Base-by-base conservation (phyloP, 129 eudicot species). In the Helianthus tuberosus region DNA sequence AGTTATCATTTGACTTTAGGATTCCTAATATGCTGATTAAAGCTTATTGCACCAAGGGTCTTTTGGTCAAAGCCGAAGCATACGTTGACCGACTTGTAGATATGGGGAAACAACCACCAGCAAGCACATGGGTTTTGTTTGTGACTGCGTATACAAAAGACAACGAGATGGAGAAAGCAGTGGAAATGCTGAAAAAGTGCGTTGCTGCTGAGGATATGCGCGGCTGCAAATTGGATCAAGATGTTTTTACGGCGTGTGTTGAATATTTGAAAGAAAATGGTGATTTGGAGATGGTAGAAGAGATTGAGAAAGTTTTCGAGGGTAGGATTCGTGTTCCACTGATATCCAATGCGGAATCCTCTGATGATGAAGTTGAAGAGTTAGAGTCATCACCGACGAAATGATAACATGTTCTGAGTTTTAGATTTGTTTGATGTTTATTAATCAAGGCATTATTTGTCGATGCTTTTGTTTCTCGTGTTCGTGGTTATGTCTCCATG, bases 21-120 rank as follows among this genome's bases (percentile, higher is more conserved):
- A 73, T 85, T 15, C 86, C 89, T 54, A 81, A 86, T 63, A 67
- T 70, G 76, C 43, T 89, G 71, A 77, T 89, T 49, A 71, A 59
- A 13, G 78, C 75, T 29, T 91, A 81, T 50, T 79, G 86, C 65
- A 52, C 65, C 47, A 65, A 72, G 62, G 89, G 86, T 39, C 60
- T 25, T 20, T 46, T 86, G 48, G 86, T 43, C 50, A 83, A 84
- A 84, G 97, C 97, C 36, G 89, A 89, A 77, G 75, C 77, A 9
- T 77, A 86, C 8, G 15, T 89, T n/a, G 63, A 76, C 38, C 84
- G 39, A 35, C 83, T 80, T 39, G 48, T 69, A 11, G 72, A 43
- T 3, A 76, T 43, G 82, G 88, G 91, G 32, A 83, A 85, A 48
- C 71, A 63, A 53, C 85, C 91, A 7, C 38, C 55, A 16, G 41